Evolutionary conservation across 768 basidiomycete species (phyloP).

Genomic region (Mrakia gelida): DNA sequence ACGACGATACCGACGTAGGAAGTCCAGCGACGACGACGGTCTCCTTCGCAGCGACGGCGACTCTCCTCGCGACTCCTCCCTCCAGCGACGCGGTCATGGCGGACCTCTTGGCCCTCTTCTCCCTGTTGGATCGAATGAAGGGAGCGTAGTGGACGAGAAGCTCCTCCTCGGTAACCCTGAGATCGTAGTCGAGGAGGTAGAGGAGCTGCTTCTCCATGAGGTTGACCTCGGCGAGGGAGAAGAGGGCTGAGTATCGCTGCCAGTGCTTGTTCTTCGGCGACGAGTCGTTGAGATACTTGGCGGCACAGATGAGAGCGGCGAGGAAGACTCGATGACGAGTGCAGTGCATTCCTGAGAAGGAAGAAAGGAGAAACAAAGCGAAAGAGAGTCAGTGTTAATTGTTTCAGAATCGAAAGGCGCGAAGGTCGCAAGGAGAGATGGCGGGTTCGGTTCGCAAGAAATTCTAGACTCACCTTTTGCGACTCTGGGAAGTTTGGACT

Average conservation of each 20-base stretch:
- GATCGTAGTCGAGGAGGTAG: slow-evolving; percentile 79
- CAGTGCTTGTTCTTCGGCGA: slow-evolving; percentile 89
- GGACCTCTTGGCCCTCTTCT: slow-evolving; percentile 26
- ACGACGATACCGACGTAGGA: slow-evolving; percentile 1
- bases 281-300: slow-evolving; percentile 97
- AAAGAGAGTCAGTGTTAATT: slow-evolving; percentile 29
- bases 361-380: slow-evolving; percentile 20
- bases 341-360: slow-evolving; percentile 64
- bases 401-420: background rate
- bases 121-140: slow-evolving; percentile 50
- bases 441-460: background rate
- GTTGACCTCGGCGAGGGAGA: slow-evolving; percentile 62
- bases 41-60: background rate
- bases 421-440: background rate
- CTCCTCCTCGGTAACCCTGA: slow-evolving; percentile 81
- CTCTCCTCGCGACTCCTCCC: slow-evolving; percentile 13
- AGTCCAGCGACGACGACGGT: background rate
- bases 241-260: slow-evolving; percentile 68
- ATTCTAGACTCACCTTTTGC: slow-evolving; percentile 64
- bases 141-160: slow-evolving; percentile 54
- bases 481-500: slow-evolving; percentile 69
- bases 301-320: slow-evolving; percentile 88
- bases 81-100: slow-evolving; percentile 24
- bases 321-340: slow-evolving; percentile 94
- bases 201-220: slow-evolving; percentile 97